A percentile compares a stretch with the other conserved stretches of the same genome.
These are phyloP conservation scores for Pseudogymnoascus sp. DNA, from an alignment of 2,329 filamentous ascomycete species.

Conservation along the genomic window DNA sequence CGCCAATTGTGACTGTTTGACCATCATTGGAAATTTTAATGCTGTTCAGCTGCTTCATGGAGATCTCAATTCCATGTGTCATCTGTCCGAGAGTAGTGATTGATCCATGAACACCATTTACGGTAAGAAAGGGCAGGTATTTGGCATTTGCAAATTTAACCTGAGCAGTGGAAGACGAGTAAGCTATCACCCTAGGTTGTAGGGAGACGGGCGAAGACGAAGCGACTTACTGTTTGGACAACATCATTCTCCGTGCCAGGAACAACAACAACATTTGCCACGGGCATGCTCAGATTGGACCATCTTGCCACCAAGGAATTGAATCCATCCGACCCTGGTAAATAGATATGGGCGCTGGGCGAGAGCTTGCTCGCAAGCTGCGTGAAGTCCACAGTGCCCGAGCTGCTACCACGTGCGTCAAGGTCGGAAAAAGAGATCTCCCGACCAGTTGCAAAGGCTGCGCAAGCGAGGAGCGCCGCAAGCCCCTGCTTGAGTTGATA, in stretches of 20 bases:
- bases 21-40: slow-evolving; percentile 26
- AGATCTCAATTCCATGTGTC: slow-evolving; percentile 16
- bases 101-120: slow-evolving; percentile 45
- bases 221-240: slow-evolving; percentile 36
- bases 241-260: slow-evolving; percentile 43
- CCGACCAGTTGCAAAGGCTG: slow-evolving; percentile 19
- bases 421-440: slow-evolving; percentile 30
- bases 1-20: slow-evolving; percentile 27
- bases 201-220: background rate
- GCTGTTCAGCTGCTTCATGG: slow-evolving; percentile 19
- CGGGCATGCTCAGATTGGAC: slow-evolving; percentile 37
- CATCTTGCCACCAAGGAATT: slow-evolving; percentile 14
- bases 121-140: slow-evolving; percentile 44
- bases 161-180: slow-evolving; percentile 23
- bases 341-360: slow-evolving; percentile 17
- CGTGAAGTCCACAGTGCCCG: slow-evolving; percentile 30
- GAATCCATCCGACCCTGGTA: slow-evolving; percentile 16
- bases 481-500: slow-evolving; percentile 1
- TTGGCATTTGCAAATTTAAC: slow-evolving; percentile 41
- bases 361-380: slow-evolving; percentile 30
- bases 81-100: slow-evolving; percentile 15
- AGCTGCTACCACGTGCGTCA: slow-evolving; percentile 30
- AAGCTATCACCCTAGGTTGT: background rate
- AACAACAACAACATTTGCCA: slow-evolving; percentile 39
- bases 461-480: slow-evolving; percentile 16